Conservation (phyloP, 2,329 filamentous ascomycete genomes). For the Huntiella savannae region DNA sequence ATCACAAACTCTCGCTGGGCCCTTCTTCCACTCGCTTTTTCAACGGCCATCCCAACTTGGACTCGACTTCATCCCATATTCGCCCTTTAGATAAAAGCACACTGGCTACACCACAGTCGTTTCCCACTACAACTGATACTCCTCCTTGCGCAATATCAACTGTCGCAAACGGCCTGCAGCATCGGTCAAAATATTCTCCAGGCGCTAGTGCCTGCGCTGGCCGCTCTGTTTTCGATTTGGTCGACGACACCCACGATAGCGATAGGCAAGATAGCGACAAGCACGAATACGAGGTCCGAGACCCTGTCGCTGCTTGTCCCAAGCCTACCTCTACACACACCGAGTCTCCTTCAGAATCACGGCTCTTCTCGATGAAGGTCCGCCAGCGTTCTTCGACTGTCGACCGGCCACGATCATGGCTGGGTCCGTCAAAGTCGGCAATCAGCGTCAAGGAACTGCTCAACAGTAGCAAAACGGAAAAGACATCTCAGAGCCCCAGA, state of each 20-base stretch:
- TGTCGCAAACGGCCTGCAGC: too few species aligned
- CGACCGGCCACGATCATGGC: slow-evolving; percentile 33
- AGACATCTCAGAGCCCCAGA: slow-evolving; percentile 2
- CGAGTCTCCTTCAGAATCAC: slow-evolving; percentile 6
- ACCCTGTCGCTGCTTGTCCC: slow-evolving; percentile 2
- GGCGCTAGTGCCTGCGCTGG: neutral
- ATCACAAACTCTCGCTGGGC: slow-evolving; percentile 22
- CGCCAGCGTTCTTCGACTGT: slow-evolving; percentile 28
- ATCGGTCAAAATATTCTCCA: too few species aligned
- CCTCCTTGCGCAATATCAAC: too few species aligned
- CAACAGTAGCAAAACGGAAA: slow-evolving; percentile 1
- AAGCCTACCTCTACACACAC: slow-evolving; percentile 1
- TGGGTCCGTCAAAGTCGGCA: slow-evolving; percentile 26
- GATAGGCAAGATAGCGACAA: neutral
- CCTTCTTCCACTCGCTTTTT: neutral
- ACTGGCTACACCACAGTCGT: too few species aligned
- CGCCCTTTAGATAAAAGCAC: too few species aligned
- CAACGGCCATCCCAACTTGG: neutral
- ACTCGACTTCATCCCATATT: slow-evolving; percentile 15
- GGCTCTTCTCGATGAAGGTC: slow-evolving; percentile 14
- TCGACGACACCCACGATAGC: neutral
- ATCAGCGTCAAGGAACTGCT: slow-evolving; percentile 19
- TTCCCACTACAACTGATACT: too few species aligned
- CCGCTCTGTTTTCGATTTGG: too few species aligned
- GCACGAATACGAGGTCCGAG: neutral